Percentiles rank a stretch among this genome's conserved stretches.
phyloP scores from a whole-genome alignment of 2,329 filamentous ascomycete species.

The Albifimbria verrucaria region DNA sequence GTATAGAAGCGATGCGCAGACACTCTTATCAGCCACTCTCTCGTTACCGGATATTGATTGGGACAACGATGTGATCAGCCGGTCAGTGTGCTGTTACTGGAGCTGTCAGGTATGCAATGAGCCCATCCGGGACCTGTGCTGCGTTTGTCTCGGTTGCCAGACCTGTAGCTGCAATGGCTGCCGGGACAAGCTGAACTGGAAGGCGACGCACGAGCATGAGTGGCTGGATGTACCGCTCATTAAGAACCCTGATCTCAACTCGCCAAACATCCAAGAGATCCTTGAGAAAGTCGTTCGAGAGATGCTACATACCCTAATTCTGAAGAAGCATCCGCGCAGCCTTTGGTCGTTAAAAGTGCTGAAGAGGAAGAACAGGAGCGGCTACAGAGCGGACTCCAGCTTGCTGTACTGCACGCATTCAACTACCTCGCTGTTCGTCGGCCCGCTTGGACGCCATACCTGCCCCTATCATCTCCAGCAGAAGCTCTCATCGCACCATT shows the following conservation, averaged over 20 bases:
- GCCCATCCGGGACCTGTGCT: neutral
- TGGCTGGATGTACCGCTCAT: neutral
- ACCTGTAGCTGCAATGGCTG: neutral
- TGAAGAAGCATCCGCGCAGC: no score
- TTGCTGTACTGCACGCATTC: slow-evolving; percentile 20
- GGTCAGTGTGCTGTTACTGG: neutral
- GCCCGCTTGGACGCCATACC: slow-evolving; percentile 14
- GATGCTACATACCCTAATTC: no score
- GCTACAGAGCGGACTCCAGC: slow-evolving; percentile 13
- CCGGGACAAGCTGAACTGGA: neutral
- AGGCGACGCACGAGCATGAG: neutral
- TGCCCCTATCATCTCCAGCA: slow-evolving; percentile 9
- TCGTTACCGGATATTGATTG: neutral
- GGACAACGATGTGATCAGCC: neutral
- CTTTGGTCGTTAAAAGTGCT: neutral
- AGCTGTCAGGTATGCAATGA: neutral
- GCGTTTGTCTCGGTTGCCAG: neutral
- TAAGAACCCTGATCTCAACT: neutral
- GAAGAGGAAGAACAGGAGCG: neutral
- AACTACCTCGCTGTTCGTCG: slow-evolving; percentile 18
- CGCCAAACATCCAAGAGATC: neutral
- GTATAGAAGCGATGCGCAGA: neutral
- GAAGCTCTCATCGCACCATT: slow-evolving; percentile 14
- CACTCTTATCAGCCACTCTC: neutral
- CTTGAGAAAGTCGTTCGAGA: neutral